Evolutionary conservation across 2,329 filamentous ascomycete genomes (phyloP), one percentile per base, ranked within the genome.

Genomic region (Coniochaeta pulveracea): DNA sequence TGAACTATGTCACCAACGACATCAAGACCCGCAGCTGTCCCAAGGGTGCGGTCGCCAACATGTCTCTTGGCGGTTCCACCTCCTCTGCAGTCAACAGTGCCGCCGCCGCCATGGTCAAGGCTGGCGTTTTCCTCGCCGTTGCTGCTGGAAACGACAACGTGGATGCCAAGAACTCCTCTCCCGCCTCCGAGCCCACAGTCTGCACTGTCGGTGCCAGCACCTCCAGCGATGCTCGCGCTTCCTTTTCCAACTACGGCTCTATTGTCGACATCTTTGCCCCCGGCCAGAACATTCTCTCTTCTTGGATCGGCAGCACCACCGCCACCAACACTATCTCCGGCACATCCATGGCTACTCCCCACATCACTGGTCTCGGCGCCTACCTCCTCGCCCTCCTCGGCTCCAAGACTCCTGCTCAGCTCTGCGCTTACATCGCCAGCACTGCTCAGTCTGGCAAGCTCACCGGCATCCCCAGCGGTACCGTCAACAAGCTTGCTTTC

Each of bases 121-220:
- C 57, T 0, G 69, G 68, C 10, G 53, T 72, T 38, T 69, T 71
- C 44, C 54, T 72, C 24, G 68, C 63, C 33, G 69, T 72, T 9
- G 70, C 71, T 3, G 71, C 70, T 12, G 71, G 71, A 26, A 75
- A 75, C 46, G 52, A 57, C 4, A 55, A 53, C 35, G 43, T 42
- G 12, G 55, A 72, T 39, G 64, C 68, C 2, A 40, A 47, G 12
- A 51, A 51, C 41, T 59, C 46, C 34, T 71, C 66, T 1, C 66
- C 66, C 3, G 63, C 66, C 12, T 68, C 61, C 0, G 63, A 63
- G 43, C 36, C 57, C 3, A 50, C 46, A 17, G 69, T 56, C 22
- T 69, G 69, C 50, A 73, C 69, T 2, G 66, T 72, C n/a, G 69
- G 64, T 15, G 63, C 68, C 15, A 65, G 58, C 19, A 52, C 55